Evolutionary conservation across 345 rosid species (phyloP).

Genomic region (Arabidopsis suecica): DNA sequence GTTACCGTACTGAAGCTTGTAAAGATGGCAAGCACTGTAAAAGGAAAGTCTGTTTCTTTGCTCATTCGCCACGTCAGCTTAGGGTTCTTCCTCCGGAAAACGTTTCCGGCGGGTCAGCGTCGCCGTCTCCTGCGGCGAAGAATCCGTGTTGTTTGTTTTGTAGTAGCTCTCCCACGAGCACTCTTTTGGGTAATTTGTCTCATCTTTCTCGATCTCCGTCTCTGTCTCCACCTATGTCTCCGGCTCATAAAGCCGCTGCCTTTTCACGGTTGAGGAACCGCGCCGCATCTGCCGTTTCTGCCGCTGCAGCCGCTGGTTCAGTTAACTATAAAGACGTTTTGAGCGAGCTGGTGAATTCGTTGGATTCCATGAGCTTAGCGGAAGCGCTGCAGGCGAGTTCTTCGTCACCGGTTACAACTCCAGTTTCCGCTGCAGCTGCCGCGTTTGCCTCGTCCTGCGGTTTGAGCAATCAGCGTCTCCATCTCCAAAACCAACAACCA

Average conservation of each 20-base stretch:
- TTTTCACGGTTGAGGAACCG: conserved; percentile 48
- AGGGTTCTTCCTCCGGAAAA: conserved; percentile 52
- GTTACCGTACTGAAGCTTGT: conserved; percentile 79
- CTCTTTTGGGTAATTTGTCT: conserved; percentile 63
- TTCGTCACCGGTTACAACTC: conserved; percentile 33
- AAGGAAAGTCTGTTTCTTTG: conserved; percentile 78
- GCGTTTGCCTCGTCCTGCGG: conserved; percentile 41
- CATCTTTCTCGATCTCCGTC: conserved; percentile 58
- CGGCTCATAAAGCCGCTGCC: conserved; percentile 48
- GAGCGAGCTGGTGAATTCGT: conserved; percentile 59
- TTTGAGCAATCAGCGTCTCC: conserved; percentile 35
- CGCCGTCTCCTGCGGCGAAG: not conserved
- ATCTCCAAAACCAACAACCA: conserved; percentile 25
- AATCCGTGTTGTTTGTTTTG: conserved; percentile 63
- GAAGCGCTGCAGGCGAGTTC: conserved; percentile 40
- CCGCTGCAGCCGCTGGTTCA: conserved; percentile 35
- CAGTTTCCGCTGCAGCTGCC: conserved; percentile 34
- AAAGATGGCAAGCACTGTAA: conserved; percentile 76
- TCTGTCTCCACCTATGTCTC: conserved; percentile 78
- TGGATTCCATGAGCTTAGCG: conserved; percentile 50
- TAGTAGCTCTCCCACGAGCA: conserved; percentile 79
- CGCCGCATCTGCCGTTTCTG: conserved; percentile 35
- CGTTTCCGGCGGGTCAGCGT: conserved; percentile 19
- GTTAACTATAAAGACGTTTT: conserved; percentile 61
- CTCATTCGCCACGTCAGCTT: conserved; percentile 74